A percentile compares a stretch with the other conserved stretches of the same genome.
Evolutionary conservation across 768 basidiomycete genomes (phyloP).

Genomic region (Lentinula aciculospora): DNA sequence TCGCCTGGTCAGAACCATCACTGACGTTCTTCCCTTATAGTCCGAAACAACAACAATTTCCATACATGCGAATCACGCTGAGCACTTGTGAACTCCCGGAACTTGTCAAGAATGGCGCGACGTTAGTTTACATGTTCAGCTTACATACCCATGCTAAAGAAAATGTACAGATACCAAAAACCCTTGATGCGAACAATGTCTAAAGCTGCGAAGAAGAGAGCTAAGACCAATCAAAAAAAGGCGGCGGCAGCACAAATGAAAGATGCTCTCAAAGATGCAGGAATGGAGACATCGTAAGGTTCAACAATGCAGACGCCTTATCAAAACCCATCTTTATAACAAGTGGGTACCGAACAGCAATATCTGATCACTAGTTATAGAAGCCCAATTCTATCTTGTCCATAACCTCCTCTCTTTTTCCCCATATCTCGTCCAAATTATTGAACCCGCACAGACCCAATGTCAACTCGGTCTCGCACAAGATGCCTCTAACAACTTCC

Average conservation of each 20-base stretch:
- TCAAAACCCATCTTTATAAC: not conserved
- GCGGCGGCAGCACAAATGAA: conserved; percentile 13
- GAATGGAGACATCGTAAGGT: not conserved
- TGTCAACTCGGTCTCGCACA: conserved; percentile 35
- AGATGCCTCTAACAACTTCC: conserved; percentile 36
- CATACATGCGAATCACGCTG: conserved; percentile 69
- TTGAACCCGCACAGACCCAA: not conserved
- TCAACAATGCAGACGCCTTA: not conserved
- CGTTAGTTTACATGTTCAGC: conserved; percentile 30
- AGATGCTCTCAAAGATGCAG: not conserved
- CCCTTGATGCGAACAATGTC: conserved; percentile 48
- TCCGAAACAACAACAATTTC: conserved; percentile 47
- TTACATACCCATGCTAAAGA: not conserved
- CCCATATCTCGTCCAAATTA: not conserved
- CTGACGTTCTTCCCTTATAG: conserved; percentile 25
- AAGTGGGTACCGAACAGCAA: not conserved
- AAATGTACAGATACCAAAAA: conserved; percentile 44
- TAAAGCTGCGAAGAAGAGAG: conserved; percentile 51
- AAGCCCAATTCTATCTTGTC: not conserved
- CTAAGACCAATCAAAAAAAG: conserved; percentile 38
- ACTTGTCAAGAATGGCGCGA: conserved; percentile 36
- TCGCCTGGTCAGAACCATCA: not conserved
- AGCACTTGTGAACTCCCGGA: conserved; percentile 38
- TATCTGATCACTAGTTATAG: not conserved
- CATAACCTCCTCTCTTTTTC: not conserved